A percentile compares a stretch with the other conserved stretches of the same genome.
Evolutionary conservation across 495 filamentous ascomycete species (phyloP).

Genomic region (Neurospora discreta): DNA sequence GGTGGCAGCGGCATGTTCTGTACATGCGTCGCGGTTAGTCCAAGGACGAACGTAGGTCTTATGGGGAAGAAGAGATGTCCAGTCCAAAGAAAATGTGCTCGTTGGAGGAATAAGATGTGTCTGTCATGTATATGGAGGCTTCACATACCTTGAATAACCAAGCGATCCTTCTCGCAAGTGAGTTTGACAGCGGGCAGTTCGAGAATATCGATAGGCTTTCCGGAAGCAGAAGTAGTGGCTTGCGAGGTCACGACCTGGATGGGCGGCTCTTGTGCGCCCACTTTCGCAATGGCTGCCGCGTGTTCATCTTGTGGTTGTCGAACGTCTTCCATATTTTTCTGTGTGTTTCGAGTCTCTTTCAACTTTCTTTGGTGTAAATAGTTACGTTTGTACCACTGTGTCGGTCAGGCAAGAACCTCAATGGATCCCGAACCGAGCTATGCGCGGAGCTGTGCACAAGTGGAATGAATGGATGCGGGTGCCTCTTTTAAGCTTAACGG

Average conservation of each 20-base stretch:
- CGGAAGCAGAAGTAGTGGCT: background rate
- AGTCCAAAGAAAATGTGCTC: background rate
- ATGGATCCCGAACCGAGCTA: background rate
- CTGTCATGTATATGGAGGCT: background rate
- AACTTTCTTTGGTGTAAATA: background rate
- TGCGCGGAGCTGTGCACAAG: background rate
- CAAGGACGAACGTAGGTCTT: background rate
- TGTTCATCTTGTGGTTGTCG: background rate
- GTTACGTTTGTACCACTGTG: background rate
- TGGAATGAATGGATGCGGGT: background rate
- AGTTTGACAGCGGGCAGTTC: conserved; percentile 16
- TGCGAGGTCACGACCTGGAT: background rate
- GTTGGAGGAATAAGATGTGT: background rate
- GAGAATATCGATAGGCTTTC: conserved; percentile 6
- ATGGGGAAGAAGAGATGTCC: background rate
- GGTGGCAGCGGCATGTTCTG: background rate
- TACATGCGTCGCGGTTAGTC: background rate
- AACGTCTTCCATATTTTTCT: background rate
- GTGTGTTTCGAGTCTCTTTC: background rate
- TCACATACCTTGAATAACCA: conserved; percentile 13
- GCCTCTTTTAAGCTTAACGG: background rate
- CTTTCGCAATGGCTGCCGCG: background rate
- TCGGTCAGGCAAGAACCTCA: background rate
- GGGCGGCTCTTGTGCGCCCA: background rate
- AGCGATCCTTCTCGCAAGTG: conserved; percentile 9